Conservation (phyloP, 345 rosid species). For the Bruguiera gymnorhiza region DNA sequence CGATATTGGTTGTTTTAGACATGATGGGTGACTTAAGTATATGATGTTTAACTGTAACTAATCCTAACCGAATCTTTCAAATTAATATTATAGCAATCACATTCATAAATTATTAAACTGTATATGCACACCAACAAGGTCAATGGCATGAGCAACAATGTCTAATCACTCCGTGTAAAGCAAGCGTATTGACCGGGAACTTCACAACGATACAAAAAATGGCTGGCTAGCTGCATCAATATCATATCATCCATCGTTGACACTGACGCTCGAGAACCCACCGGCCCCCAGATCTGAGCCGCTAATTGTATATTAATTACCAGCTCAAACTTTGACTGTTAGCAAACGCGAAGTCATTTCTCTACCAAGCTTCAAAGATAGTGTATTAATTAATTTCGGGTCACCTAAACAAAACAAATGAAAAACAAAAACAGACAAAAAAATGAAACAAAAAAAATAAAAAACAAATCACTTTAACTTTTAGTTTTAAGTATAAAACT, state of each 20-base stretch:
- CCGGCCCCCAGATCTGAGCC: conserved; percentile 22
- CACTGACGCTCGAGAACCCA: conserved; percentile 12
- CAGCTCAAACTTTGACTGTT: conserved; percentile 25
- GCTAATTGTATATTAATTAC: background rate
- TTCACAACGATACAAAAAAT: conserved; percentile 18
- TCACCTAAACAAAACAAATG: too few species aligned
- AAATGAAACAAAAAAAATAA: too few species aligned
- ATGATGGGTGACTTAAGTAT: background rate
- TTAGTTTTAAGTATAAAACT: background rate
- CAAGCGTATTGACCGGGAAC: conserved; percentile 44
- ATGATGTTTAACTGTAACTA: background rate
- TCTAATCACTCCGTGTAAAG: conserved; percentile 23
- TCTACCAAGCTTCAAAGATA: conserved; percentile 54
- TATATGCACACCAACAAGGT: background rate
- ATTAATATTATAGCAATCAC: background rate
- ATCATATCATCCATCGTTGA: conserved; percentile 9
- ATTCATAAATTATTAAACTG: background rate
- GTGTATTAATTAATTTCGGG: conserved; percentile 10
- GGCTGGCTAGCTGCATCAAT: background rate
- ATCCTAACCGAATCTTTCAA: background rate
- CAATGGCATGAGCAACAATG: conserved; percentile 17
- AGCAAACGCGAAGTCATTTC: conserved; percentile 17
- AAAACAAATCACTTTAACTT: background rate
- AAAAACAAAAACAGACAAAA: too few species aligned
- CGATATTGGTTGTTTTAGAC: too few species aligned